Evolutionary conservation across 768 basidiomycete genomes (phyloP), one percentile per base, ranked within the genome.

Genomic region (Thelephora aurantiotincta): DNA sequence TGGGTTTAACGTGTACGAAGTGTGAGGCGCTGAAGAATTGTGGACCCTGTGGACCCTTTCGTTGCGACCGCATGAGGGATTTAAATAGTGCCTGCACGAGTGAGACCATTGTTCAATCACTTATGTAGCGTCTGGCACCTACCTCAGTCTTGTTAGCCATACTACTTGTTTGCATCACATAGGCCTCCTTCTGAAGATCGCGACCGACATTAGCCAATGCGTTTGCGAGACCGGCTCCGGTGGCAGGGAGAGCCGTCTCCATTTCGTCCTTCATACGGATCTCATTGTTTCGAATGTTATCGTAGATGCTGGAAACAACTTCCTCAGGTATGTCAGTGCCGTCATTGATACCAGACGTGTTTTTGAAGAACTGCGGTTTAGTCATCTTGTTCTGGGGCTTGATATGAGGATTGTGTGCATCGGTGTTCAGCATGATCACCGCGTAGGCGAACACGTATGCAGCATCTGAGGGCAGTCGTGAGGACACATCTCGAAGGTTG

Each of bases 181-280:
- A 99, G 2, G 93, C 91, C 62, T 99, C 96, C 62, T 83, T 82
- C 63, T 97, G 94, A 13, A 96, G 67, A 66, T 99, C 94, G 52
- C 96, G 69, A 7, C 96, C 96, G 22, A 98, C 91, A 46, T 79
- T 84, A 2, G 86, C 87, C 13, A 99, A 65, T 6, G 83, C 85
- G 52, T 75, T 80, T 0, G 88, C 83, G 33, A 96, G 63, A 11
- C 92, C 91, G 18, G 87, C 77, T 2, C 76, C 76, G 5, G 65
- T 58, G 3, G 71, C 51, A 3, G 66, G 56, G 19, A 76, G 56
- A 6, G 67, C 67, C 23, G 74, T 69, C 55, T 93, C 92, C 20
- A 91, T 68, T 67, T 99, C 94, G 57, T 98, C 96, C 65, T 97
- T 97, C 96, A 99, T 98, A 57, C 88, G 76, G 55, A 99, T 98